Evolutionary conservation across 208 protist species (phyloP).

Genomic region (Trypanosoma theileri): DNA sequence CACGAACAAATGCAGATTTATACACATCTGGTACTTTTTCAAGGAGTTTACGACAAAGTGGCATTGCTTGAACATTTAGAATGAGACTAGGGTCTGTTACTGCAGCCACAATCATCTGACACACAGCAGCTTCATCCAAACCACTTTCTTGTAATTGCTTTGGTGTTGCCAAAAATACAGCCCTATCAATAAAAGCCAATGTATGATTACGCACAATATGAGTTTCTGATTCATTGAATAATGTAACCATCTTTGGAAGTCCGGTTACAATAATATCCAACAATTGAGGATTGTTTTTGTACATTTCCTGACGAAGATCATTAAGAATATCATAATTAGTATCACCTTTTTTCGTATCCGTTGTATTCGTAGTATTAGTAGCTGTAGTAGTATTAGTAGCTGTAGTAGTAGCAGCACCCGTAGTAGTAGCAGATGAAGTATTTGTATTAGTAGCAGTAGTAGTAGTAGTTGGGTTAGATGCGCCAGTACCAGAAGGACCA

Average conservation of each 20-base stretch:
- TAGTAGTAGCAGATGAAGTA: too few species aligned
- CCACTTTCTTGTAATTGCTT: constrained; percentile 44
- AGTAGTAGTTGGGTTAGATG: too few species aligned
- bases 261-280: constrained; percentile 52
- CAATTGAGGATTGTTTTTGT: constrained; percentile 43
- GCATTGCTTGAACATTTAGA: constrained; percentile 55
- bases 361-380: background rate
- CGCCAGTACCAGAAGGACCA: too few species aligned
- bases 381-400: background rate
- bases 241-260: constrained; percentile 51
- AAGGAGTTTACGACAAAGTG: constrained; percentile 56
- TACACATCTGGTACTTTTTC: constrained; percentile 69
- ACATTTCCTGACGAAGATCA: constrained; percentile 37
- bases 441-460: background rate
- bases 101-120: constrained; percentile 59
- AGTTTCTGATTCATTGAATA: constrained; percentile 67
- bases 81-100: constrained; percentile 47
- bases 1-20: constrained; percentile 69
- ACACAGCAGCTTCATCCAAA: constrained; percentile 37
- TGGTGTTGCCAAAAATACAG: constrained; percentile 47
- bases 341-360: background rate
- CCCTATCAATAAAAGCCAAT: constrained; percentile 61
- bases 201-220: constrained; percentile 37
- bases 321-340: constrained; percentile 3
- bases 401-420: constrained; percentile 3